Percentiles rank a stretch among this genome's conserved stretches.
phyloP scores from a whole-genome alignment of 2,329 filamentous ascomycete genomes.

The Keithomyces neogunnii region DNA sequence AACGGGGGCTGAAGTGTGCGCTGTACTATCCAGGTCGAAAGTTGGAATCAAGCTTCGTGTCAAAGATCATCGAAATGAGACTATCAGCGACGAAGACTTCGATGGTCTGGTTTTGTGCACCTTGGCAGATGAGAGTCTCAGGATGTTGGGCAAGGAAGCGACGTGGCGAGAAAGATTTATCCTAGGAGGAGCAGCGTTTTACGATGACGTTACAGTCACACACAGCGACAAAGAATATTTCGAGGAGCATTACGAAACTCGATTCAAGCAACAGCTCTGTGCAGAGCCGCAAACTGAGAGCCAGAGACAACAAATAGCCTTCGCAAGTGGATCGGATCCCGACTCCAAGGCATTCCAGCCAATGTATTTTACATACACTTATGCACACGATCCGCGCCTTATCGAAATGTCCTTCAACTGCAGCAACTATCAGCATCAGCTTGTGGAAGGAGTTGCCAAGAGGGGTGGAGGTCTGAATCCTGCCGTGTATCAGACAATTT shows the following conservation, averaged over 20 bases:
- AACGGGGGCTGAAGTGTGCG: slow-evolving; percentile 46
- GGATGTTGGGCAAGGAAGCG: slow-evolving; percentile 48
- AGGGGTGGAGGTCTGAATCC: slow-evolving; percentile 36
- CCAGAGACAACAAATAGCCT: slow-evolving; percentile 30
- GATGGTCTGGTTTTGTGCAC: slow-evolving; percentile 61
- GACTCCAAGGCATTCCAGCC: slow-evolving; percentile 49
- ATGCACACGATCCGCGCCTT: slow-evolving; percentile 44
- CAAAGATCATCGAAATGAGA: slow-evolving; percentile 41
- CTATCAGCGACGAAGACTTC: slow-evolving; percentile 44
- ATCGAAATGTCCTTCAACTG: slow-evolving; percentile 69
- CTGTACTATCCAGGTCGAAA: slow-evolving; percentile 41
- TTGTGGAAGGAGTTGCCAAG: slow-evolving; percentile 33
- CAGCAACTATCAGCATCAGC: slow-evolving; percentile 67
- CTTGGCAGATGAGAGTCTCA: slow-evolving; percentile 55
- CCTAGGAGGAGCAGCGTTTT: slow-evolving; percentile 61
- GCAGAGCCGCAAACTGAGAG: slow-evolving; percentile 34
- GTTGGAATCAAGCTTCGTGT: slow-evolving; percentile 44
- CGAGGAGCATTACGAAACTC: slow-evolving; percentile 58
- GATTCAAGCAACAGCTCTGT: slow-evolving; percentile 42
- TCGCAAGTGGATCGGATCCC: slow-evolving; percentile 35
- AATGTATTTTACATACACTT: slow-evolving; percentile 59
- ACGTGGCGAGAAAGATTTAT: slow-evolving; percentile 56
- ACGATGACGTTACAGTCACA: slow-evolving; percentile 63
- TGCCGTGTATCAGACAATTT: slow-evolving; percentile 59
- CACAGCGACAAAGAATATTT: slow-evolving; percentile 59